Evolutionary conservation across 2,329 filamentous ascomycete species (phyloP).

Genomic region (Ophiocordyceps camponoti-saundersi): DNA sequence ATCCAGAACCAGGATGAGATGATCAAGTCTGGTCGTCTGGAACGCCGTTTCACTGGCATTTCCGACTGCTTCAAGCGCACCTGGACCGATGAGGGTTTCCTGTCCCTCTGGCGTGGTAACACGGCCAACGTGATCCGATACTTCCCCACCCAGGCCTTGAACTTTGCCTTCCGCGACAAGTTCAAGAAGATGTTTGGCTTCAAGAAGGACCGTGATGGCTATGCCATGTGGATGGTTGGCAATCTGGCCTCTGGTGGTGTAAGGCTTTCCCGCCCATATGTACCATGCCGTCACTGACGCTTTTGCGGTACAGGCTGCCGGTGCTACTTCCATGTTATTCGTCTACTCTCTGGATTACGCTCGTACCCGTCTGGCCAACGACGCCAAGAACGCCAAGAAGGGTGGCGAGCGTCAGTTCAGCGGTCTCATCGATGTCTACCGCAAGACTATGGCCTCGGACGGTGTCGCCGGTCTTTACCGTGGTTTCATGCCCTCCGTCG

Average conservation of each 20-base stretch:
- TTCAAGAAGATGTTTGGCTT: conserved; percentile 99
- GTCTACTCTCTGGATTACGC: conserved; percentile 99
- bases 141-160: conserved; percentile 99
- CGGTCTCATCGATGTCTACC: conserved; percentile 98
- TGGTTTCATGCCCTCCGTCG: conserved; percentile 99
- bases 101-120: conserved; percentile 98
- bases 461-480: conserved; percentile 99
- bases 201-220: conserved; percentile 99
- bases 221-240: conserved; percentile 97
- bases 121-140: conserved; percentile 99
- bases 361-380: conserved; percentile 99
- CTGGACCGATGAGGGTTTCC: conserved; percentile 75
- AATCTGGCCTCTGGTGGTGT: conserved; percentile 99
- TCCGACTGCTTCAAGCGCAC: conserved; percentile 91
- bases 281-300: not conserved
- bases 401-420: conserved; percentile 99
- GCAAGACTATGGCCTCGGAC: conserved; percentile 97
- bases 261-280: conserved; percentile 26
- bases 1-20: conserved; percentile 99
- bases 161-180: conserved; percentile 99
- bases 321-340: conserved; percentile 99
- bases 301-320: conserved; percentile 50
- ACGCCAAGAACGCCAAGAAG: conserved; percentile 95
- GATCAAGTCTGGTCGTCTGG: conserved; percentile 95
- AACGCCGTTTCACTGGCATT: conserved; percentile 93